phyloP scores from a whole-genome alignment of 768 basidiomycete genomes.

The Sarcodon aspratus region DNA sequence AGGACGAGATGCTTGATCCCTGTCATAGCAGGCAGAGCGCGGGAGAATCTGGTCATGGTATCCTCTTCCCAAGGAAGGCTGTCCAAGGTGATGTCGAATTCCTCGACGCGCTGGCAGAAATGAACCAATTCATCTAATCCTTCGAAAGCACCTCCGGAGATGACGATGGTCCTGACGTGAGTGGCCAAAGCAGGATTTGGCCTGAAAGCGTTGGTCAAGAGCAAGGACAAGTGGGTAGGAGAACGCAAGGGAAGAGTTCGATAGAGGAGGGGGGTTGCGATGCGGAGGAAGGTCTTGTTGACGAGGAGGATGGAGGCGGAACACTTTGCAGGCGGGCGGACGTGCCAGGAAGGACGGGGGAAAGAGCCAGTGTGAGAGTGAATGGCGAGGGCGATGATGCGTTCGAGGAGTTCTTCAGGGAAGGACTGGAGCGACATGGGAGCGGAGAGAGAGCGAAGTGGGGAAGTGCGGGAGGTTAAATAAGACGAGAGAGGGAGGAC shows the following conservation, averaged over 20 bases:
- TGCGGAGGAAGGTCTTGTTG: slow-evolving; percentile 39
- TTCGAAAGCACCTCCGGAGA: slow-evolving; percentile 26
- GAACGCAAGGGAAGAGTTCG: slow-evolving; percentile 35
- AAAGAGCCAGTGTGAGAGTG: slow-evolving; percentile 9
- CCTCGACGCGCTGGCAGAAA: slow-evolving; percentile 18
- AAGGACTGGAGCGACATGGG: slow-evolving; percentile 17
- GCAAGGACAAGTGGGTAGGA: slow-evolving; percentile 21
- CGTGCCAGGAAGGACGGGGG: slow-evolving; percentile 13
- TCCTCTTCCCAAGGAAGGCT: slow-evolving; percentile 1
- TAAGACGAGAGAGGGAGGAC: background rate
- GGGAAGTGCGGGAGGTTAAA: background rate
- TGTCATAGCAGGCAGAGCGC: slow-evolving; percentile 24
- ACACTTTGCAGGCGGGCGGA: background rate
- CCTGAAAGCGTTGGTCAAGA: slow-evolving; percentile 26
- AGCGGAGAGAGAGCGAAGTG: background rate
- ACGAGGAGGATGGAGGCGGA: slow-evolving; percentile 28
- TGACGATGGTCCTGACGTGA: slow-evolving; percentile 29
- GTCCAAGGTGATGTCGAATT: slow-evolving; percentile 28
- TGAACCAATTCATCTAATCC: slow-evolving; percentile 28
- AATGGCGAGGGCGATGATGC: slow-evolving; percentile 27
- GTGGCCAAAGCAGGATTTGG: slow-evolving; percentile 24
- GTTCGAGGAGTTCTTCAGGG: slow-evolving; percentile 34
- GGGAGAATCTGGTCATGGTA: slow-evolving; percentile 19
- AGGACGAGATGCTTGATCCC: slow-evolving; percentile 35
- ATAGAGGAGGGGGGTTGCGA: slow-evolving; percentile 48